Evolutionary conservation across 2,329 filamentous ascomycete genomes (phyloP).

Genomic region (Fusarium annulatum): DNA sequence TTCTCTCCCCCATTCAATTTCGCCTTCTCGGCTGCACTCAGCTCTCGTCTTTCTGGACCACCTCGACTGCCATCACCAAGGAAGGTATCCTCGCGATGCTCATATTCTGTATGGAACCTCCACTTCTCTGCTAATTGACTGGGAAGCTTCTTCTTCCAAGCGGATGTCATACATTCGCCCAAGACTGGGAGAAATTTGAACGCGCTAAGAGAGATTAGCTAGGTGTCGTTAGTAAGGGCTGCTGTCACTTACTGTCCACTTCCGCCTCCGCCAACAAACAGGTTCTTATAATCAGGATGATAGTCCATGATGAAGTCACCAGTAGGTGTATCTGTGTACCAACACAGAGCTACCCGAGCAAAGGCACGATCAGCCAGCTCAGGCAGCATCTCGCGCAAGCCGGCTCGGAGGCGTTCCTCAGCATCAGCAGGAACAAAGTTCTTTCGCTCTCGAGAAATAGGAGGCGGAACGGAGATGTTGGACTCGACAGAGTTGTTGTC

Average conservation of each 20-base stretch:
- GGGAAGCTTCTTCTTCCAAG: constrained; percentile 14
- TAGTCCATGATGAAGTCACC: constrained; percentile 41
- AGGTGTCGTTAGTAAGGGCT: accelerated
- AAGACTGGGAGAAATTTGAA: constrained; percentile 38
- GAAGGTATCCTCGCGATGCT: constrained; percentile 21
- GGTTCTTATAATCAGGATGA: constrained; percentile 35
- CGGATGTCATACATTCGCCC: constrained; percentile 17
- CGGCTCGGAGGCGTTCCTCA: constrained; percentile 19
- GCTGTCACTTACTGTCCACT: constrained; percentile 34
- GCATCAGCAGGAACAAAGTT: constrained; percentile 32
- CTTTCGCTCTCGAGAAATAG: constrained; percentile 3
- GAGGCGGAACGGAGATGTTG: constrained; percentile 17
- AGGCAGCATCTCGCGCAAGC: constrained; percentile 28
- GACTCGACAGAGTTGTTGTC: constrained; percentile 2
- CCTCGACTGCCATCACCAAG: constrained; percentile 35
- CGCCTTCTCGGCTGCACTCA: constrained; percentile 4
- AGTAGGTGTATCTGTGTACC: constrained; percentile 38
- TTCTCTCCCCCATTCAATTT: constrained; percentile 1
- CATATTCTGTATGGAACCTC: constrained; percentile 27
- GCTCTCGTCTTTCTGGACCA: constrained; percentile 22
- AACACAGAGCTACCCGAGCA: constrained; percentile 21
- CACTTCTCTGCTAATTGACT: constrained; percentile 24
- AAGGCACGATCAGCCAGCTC: constrained; percentile 30
- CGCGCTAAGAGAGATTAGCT: constrained; percentile 7
- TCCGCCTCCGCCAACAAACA: constrained; percentile 31